Percentiles rank a stretch among this genome's conserved stretches.
Evolutionary conservation across 2,329 filamentous ascomycete species (phyloP).

Genomic region (Beauveria caledonica): DNA sequence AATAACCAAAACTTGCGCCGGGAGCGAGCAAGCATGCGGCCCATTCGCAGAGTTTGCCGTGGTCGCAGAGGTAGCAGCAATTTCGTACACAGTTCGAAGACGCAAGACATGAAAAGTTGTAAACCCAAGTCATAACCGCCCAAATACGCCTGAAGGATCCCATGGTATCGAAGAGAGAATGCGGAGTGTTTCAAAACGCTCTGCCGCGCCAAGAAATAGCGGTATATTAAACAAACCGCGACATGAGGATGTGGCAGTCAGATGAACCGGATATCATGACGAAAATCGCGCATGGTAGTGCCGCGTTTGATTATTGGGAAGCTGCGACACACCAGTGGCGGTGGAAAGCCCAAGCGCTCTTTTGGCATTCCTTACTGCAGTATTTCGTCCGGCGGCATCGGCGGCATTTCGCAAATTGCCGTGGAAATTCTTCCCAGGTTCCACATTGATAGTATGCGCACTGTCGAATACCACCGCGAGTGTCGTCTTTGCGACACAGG

Average conservation of each 20-base stretch:
- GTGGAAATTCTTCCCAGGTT: constrained; percentile 94
- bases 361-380: constrained; percentile 99
- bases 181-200: constrained; percentile 33
- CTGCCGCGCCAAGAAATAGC: constrained; percentile 33
- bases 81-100: not conserved
- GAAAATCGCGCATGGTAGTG: not conserved
- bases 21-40: not conserved
- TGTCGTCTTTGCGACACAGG: constrained; percentile 94
- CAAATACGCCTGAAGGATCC: constrained; percentile 18
- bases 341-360: constrained; percentile 97
- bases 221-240: constrained; percentile 22
- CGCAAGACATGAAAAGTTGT: constrained; percentile 2
- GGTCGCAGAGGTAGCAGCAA: not conserved
- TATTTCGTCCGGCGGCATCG: constrained; percentile 95
- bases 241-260: not conserved
- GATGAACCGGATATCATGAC: constrained; percentile 21
- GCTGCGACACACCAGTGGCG: constrained; percentile 93
- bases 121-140: constrained; percentile 6
- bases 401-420: constrained; percentile 96
- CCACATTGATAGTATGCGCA: constrained; percentile 98
- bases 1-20: not conserved
- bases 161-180: constrained; percentile 38
- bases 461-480: constrained; percentile 85
- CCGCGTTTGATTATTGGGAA: constrained; percentile 34
- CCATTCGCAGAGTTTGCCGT: not conserved